Evolutionary conservation across 2,329 filamentous ascomycete species (phyloP), one percentile per base, ranked within the genome.

Genomic region (Dryadomyces quercivorus): DNA sequence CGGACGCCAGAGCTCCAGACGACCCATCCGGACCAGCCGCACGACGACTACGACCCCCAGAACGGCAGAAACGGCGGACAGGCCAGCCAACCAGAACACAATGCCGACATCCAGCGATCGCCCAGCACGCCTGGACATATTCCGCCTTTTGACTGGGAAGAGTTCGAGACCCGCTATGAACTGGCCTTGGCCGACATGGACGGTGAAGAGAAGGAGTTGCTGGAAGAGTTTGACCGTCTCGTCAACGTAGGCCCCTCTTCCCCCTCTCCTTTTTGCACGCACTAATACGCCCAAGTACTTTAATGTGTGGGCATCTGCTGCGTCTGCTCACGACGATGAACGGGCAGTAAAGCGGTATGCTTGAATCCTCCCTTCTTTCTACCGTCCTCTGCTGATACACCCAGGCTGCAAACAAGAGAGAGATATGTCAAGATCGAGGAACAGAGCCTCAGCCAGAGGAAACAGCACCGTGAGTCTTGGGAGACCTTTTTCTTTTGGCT

Each of bases 361-460:
- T n/a, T 42, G 34, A 4, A 5, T 2, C 26, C 6, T 31, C 40
- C 3, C 16, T 16, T 45, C 21, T 43, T 5, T 34, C 36, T 7
- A 2, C 36, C 12, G 36, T 13, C 21, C 21, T 36, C n/a, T 10
- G 8, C 49, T 43, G 21, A 18, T 6, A 13, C 2, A 8, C 16
- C 16, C 58, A 88, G 86, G 54, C 75, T 95, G 48, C 86, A 85
- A 63, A 96, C 91, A 2, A 82, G 90, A 58, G 82, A 85, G 65
- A 75, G 81, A 57, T 86, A 85, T 65, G 88, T 95, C 34, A 81
- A 85, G 58, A 74, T 88, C 46, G 81, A 85, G 0, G 91, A 95
- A 65, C 73, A 80, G 43, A 78, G 75, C 26, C 74, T 95, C 55
- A 80, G 82, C 53, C 77, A 84, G 60, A 93, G 86, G 65, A 85